phyloP scores from a whole-genome alignment of 1,284 basidiomycete genomes.

The Anthracocystis setariae region DNA sequence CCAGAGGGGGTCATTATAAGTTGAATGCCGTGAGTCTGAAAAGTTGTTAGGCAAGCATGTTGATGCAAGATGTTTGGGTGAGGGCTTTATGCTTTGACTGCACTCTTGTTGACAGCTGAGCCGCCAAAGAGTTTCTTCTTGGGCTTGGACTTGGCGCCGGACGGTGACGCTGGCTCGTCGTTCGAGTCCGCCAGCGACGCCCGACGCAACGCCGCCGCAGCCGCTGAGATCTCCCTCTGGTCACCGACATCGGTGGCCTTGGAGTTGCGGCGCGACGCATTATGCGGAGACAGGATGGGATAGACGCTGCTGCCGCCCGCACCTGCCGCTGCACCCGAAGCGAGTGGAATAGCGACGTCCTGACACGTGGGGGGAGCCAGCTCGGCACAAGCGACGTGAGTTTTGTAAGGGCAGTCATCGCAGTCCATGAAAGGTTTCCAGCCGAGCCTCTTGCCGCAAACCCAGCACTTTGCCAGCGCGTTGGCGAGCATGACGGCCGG shows the following conservation, averaged over 20 bases:
- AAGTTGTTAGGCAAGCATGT: too few species aligned
- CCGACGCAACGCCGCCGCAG: slow-evolving; percentile 34
- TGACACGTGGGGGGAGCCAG: slow-evolving; percentile 60
- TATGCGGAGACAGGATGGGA: slow-evolving; percentile 40
- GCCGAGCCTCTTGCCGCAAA: slow-evolving; percentile 59
- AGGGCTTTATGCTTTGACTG: slow-evolving; percentile 28
- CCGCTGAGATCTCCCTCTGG: slow-evolving; percentile 44
- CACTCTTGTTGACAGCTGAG: slow-evolving; percentile 34
- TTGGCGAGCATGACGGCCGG: slow-evolving; percentile 63
- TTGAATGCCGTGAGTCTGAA: too few species aligned
- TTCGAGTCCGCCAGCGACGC: slow-evolving; percentile 23
- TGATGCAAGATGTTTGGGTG: too few species aligned
- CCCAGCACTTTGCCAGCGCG: slow-evolving; percentile 61
- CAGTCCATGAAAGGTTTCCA: slow-evolving; percentile 65
- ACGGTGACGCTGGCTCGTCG: slow-evolving; percentile 17
- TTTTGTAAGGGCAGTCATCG: slow-evolving; percentile 64
- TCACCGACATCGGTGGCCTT: slow-evolving; percentile 38
- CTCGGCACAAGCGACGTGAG: slow-evolving; percentile 61
- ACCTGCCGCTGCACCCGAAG: slow-evolving; percentile 1
- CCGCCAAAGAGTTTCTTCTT: slow-evolving; percentile 53
- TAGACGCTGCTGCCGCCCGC: slow-evolving; percentile 23
- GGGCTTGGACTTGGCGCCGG: slow-evolving; percentile 22
- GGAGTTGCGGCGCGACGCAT: slow-evolving; percentile 36
- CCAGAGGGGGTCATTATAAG: too few species aligned
- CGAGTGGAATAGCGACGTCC: slow-evolving; percentile 48